These are phyloP conservation scores for Apiospora arundinis DNA, from an alignment of 2,329 filamentous ascomycete species.

Conservation along the genomic window DNA sequence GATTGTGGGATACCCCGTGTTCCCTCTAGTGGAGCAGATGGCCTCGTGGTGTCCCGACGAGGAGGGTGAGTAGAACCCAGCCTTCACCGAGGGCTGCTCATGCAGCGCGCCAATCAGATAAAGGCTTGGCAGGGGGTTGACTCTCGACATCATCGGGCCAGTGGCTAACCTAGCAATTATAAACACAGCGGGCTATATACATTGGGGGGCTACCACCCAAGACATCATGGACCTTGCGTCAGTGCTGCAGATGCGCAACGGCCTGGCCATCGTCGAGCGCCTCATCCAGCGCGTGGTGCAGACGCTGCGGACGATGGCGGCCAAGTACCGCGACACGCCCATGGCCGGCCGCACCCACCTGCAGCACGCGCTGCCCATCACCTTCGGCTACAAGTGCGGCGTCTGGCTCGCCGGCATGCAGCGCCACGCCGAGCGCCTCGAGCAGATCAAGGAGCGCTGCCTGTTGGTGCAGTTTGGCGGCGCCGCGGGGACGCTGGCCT, in stretches of 20 bases:
- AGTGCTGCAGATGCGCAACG: constrained; percentile 58
- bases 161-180: neutral
- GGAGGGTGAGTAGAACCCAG: constrained; percentile 32
- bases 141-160: neutral
- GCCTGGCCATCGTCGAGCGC: constrained; percentile 53
- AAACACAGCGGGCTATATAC: constrained; percentile 48
- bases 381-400: constrained; percentile 64
- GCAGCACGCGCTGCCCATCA: constrained; percentile 62
- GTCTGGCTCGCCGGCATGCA: constrained; percentile 58
- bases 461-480: constrained; percentile 63
- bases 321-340: constrained; percentile 55
- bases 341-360: constrained; percentile 65
- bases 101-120: neutral
- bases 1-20: constrained; percentile 60
- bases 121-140: neutral
- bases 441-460: constrained; percentile 51
- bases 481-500: constrained; percentile 61
- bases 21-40: constrained; percentile 57
- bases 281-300: constrained; percentile 50
- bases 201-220: constrained; percentile 66
- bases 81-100: neutral
- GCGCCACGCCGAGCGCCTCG: constrained; percentile 54
- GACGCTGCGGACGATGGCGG: constrained; percentile 49
- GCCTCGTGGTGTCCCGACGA: constrained; percentile 43
- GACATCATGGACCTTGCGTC: constrained; percentile 64